phyloP scores from a whole-genome alignment of 345 rosid species.

The Abelmoschus esculentus region DNA sequence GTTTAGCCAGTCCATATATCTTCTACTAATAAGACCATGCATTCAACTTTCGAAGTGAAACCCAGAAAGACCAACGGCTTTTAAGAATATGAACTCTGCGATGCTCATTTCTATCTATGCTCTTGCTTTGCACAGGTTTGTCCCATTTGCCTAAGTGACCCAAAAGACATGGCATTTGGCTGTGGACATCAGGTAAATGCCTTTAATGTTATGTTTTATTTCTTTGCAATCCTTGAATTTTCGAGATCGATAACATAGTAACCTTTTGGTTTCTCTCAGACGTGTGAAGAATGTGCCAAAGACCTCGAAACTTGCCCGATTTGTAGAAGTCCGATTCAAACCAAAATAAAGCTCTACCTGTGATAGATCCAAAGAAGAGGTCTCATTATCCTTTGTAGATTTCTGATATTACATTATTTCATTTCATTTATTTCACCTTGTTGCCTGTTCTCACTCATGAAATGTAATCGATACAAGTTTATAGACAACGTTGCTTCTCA shows the following conservation, averaged over 20 bases:
- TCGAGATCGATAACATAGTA: no score
- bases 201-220: background rate
- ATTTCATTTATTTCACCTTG: no score
- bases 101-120: background rate
- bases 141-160: conserved; percentile 55
- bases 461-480: no score
- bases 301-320: conserved; percentile 71
- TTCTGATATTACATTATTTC: background rate
- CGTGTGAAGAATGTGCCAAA: conserved; percentile 80
- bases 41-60: background rate
- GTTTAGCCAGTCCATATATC: background rate
- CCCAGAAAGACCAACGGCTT: background rate
- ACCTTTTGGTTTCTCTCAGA: conserved; percentile 31
- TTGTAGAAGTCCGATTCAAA: conserved; percentile 64
- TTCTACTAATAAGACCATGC: background rate
- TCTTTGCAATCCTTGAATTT: background rate
- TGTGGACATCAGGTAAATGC: conserved; percentile 89
- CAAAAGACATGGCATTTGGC: conserved; percentile 89
- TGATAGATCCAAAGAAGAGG: background rate
- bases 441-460: no score
- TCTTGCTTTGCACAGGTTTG: conserved; percentile 51
- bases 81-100: background rate
- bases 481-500: no score
- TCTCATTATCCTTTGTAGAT: background rate
- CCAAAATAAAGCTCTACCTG: conserved; percentile 77